Evolutionary conservation across 257 asterid genomes (phyloP), one percentile per base, ranked within the genome.

Genomic region (Penstemon barbatus): DNA sequence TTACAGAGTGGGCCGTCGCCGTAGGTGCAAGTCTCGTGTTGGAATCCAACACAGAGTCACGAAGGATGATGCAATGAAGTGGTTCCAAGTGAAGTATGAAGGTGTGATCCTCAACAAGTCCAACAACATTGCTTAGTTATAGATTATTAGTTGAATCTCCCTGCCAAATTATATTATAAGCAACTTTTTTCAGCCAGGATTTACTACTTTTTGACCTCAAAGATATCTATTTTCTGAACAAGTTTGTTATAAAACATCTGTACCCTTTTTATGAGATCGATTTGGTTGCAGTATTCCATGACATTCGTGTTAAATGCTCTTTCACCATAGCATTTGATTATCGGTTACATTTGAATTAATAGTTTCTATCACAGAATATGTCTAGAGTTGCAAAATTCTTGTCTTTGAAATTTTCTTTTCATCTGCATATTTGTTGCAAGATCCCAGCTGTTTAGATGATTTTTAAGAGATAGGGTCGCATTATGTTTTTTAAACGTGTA

Each of bases 21-120:
- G 85, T 3, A 63, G 85, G 68, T 80, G 85, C 82, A 80, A 80
- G 70, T 44, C 85, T 45, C 85, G 85, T 43, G 85, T 80, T 48
- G 85, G 85, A 57, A 80, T 80, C 69, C 82, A 77, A n/a, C 85
- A 77, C 45, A 63, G 82, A 44, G 85, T 80, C 37, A 80, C 85
- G 5, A 80, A 80, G 68, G 85, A 80, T n/a, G 66, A 61, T 15
- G 44, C 66, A 13, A 61, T 42, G 66, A 61, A 61, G 66, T 61
- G 66, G 66, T 80, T 80, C 76, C 85, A 80, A 70, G 80, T 77
- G 71, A 80, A 80, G 51, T 80, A 80, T 42, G 85, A 80, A 44
- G 85, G 85, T 19, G 85, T 80, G 11, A 77, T 80, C 74, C 82
- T 80, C 19, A 80, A 80, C 80, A 80, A 80, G 70, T 64, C 85